Conservation (phyloP, 495 filamentous ascomycete genomes). For the Trichoderma asperelloides region DNA sequence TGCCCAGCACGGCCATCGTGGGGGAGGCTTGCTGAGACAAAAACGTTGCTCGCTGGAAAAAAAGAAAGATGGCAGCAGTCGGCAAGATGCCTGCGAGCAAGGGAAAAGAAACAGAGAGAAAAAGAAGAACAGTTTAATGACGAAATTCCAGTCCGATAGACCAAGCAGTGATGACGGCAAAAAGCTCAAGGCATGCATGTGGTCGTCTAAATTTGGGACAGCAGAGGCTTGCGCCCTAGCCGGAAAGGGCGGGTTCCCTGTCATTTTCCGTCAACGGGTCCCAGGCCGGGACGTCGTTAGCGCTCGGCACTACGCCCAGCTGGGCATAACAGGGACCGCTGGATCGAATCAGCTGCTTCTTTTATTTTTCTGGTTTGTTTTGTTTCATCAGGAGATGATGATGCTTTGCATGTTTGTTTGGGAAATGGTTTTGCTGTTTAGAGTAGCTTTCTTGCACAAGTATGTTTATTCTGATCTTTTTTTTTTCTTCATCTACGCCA, state of each 20-base stretch:
- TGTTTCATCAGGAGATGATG: conserved; percentile 5
- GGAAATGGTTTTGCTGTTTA: not conserved
- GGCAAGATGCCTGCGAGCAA: not conserved
- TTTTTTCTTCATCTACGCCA: not conserved
- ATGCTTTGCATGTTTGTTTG: not conserved
- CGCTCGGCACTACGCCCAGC: not conserved
- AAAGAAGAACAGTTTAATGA: not conserved
- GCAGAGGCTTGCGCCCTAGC: not conserved
- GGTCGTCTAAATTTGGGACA: conserved; percentile 1
- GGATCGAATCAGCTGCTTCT: not conserved
- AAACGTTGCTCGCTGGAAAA: not conserved
- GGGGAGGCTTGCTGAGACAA: conserved; percentile 9
- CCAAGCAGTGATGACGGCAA: not conserved
- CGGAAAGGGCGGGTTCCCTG: not conserved
- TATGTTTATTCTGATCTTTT: not conserved
- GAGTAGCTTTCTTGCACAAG: not conserved
- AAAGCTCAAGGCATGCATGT: not conserved
- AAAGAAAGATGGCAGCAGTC: conserved; percentile 9
- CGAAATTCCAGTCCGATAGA: not conserved
- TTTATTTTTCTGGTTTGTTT: not conserved
- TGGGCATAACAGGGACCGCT: not conserved
- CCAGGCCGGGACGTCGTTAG: not conserved
- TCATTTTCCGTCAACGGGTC: not conserved
- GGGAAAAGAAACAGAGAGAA: too few species aligned
- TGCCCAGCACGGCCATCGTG: conserved; percentile 42